phyloP scores from a whole-genome alignment of 2,329 filamentous ascomycete genomes.

The Trichocomaceae sp. region DNA sequence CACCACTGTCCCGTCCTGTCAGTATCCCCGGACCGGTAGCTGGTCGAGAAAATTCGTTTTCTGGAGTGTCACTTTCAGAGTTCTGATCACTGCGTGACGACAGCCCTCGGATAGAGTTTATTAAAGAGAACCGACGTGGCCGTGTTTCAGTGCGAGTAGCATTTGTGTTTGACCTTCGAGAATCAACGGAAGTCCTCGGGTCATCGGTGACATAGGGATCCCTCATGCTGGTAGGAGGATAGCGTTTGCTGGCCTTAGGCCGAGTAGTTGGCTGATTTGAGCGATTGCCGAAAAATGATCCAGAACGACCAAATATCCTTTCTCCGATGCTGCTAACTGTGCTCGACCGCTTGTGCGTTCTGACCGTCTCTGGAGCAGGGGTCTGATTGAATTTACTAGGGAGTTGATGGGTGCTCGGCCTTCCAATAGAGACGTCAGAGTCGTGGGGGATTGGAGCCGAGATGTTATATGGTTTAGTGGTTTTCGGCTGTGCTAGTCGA shows the following conservation, averaged over 20 bases:
- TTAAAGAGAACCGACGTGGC: conserved; percentile 64
- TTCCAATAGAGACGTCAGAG: conserved; percentile 51
- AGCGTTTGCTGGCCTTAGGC: conserved; percentile 55
- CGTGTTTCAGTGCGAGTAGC: conserved; percentile 59
- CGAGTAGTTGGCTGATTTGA: conserved; percentile 32
- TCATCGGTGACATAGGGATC: conserved; percentile 58
- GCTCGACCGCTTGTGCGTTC: conserved; percentile 61
- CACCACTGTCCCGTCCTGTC: conserved; percentile 17
- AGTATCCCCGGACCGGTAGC: conserved; percentile 29
- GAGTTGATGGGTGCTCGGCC: conserved; percentile 54
- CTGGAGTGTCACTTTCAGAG: conserved; percentile 41
- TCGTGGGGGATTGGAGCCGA: conserved; percentile 58
- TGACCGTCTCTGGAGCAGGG: conserved; percentile 43
- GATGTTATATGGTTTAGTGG: conserved; percentile 62
- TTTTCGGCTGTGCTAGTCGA: conserved; percentile 74
- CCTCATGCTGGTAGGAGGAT: conserved; percentile 89
- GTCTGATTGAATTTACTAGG: conserved; percentile 53
- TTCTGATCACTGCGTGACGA: conserved; percentile 48
- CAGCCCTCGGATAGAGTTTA: conserved; percentile 62
- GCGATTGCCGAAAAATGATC: conserved; percentile 67
- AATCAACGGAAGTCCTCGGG: conserved; percentile 63
- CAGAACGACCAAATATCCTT: conserved; percentile 76
- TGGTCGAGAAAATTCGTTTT: conserved; percentile 24
- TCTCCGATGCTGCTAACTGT: conserved; percentile 76
- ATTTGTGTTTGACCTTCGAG: conserved; percentile 64